Percentiles rank a stretch among this genome's conserved stretches.
Conservation (phyloP, 2,329 filamentous ascomycete genomes). For the Claviceps quebecensis region DNA sequence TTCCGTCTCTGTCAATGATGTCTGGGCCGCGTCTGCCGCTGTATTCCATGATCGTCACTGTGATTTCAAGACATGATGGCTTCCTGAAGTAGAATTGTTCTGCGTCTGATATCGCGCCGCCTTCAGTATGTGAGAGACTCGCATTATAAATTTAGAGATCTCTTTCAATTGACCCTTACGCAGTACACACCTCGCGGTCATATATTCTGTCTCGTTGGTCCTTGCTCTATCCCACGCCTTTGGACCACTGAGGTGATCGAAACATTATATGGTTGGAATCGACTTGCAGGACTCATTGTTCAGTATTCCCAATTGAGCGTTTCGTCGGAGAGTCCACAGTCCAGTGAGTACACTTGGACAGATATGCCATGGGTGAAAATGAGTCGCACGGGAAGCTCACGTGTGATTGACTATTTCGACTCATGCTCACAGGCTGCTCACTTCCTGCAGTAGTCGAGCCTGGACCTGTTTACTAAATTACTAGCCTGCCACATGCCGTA, state of each 20-base stretch:
- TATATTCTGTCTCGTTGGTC: no score
- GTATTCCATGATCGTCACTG: neutral
- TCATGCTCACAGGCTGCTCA: neutral
- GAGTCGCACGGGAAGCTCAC: neutral
- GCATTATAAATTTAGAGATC: neutral
- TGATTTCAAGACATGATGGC: neutral
- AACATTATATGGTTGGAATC: no score
- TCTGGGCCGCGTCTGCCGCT: neutral
- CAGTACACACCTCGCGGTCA: neutral
- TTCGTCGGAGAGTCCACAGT: neutral
- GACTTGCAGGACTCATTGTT: neutral
- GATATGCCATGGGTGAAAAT: neutral
- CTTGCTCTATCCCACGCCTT: no score
- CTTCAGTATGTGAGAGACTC: neutral
- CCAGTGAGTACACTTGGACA: neutral
- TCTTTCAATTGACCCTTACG: neutral
- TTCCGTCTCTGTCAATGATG: neutral
- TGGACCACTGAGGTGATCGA: no score
- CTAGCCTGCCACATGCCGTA: neutral
- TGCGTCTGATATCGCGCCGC: neutral
- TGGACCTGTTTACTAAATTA: neutral
- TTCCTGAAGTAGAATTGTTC: neutral
- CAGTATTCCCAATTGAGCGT: neutral
- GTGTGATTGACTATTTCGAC: neutral
- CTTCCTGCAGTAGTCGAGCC: constrained; percentile 1